Evolutionary conservation across 768 basidiomycete genomes (phyloP), one percentile per base, ranked within the genome.

Genomic region (Tremella mesenterica): DNA sequence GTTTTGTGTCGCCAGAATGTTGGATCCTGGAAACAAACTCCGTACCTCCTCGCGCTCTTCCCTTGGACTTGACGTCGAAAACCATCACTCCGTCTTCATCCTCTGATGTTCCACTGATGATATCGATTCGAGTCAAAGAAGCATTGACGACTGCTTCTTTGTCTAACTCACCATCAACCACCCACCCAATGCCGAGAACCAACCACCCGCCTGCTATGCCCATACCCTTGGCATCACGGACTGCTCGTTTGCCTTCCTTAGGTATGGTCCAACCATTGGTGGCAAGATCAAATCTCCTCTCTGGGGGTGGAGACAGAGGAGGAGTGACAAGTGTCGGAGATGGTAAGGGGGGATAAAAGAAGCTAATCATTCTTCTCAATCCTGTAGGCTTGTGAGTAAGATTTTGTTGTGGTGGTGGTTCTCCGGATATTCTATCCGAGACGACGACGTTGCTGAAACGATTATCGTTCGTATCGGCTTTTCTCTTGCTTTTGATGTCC

Each of bases 201-300:
- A 64, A 59, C 67, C 67, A 69, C 4, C 55, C 67, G 7, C 53
- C 67, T 20, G 67, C 67, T 4, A 63, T 36, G 12, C 64, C 64
- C 67, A 69, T 69, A 2, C 57, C 56, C 28, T 66, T 50, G 3
- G 59, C 58, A 56, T 69, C 67, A 41, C 67, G 44, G 13, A 62
- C 52, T 7, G 62, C 67, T 23, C 59, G 33, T 30, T 64, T 68
- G 1, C 66, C 66, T n/a, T 68, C 61, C 41, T 53, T 54, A 16
- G 60, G 63, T 26, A 68, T 64, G 10, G 60, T 47, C 66, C 66
- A 68, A 1, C 61, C 59, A 13, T 56, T 53, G 6, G 57, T 44
- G 1, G 57, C 61, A 5, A 64, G 31, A 26, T 61, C 59, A 30
- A 18, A 23, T 28, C 52, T 21, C 27, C n/a, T 52, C 49, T 50